Evolutionary conservation across 441 rosid species (phyloP).

Genomic region (Daphne laureola): DNA sequence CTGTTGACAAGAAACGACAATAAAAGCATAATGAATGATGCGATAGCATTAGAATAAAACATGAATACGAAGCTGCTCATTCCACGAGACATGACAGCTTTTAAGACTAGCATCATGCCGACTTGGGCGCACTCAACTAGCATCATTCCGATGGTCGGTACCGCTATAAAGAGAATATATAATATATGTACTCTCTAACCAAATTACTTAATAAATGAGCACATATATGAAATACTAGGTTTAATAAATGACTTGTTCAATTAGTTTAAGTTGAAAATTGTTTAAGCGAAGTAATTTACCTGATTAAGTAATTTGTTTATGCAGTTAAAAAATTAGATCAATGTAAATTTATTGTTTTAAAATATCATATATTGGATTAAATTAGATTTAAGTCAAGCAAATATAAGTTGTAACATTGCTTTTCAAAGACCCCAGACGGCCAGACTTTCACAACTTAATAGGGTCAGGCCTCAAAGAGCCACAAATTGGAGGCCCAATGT

Average conservation of each 20-base stretch:
- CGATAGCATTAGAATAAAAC: slow-evolving; percentile 50
- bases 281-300: not conserved
- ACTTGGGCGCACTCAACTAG: slow-evolving; percentile 57
- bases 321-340: not conserved
- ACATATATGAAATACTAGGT: too few species aligned
- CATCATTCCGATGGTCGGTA: slow-evolving; percentile 35
- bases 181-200: too few species aligned
- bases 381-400: not conserved
- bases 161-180: slow-evolving; percentile 6
- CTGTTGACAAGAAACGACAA: slow-evolving; percentile 42
- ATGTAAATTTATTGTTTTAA: not conserved
- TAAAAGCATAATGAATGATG: slow-evolving; percentile 48
- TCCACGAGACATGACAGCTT: slow-evolving; percentile 49
- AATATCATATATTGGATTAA: not conserved
- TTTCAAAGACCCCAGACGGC: too few species aligned
- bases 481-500: too few species aligned
- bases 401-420: not conserved
- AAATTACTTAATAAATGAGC: too few species aligned
- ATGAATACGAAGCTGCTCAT: slow-evolving; percentile 42
- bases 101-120: slow-evolving; percentile 41
- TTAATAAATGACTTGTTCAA: too few species aligned
- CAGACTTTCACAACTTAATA: too few species aligned
- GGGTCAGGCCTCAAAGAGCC: too few species aligned
- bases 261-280: not conserved
- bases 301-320: not conserved